These are phyloP conservation scores for Nyssa sinensis DNA, from an alignment of 148 eudicot genomes.

Conservation along the genomic window DNA sequence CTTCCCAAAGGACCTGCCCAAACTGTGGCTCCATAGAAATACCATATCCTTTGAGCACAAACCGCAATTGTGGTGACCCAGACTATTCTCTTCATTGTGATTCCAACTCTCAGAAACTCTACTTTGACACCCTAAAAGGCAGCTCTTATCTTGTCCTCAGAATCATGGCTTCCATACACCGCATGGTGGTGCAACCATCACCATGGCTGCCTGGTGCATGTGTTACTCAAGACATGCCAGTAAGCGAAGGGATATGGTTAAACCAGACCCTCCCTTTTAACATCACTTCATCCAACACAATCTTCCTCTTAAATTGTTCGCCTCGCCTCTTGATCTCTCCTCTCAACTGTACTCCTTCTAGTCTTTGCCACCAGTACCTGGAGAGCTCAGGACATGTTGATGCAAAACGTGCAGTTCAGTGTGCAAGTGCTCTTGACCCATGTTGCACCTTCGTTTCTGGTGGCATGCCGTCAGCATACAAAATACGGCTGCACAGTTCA, in stretches of 20 bases:
- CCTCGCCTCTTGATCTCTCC: slow-evolving; percentile 48
- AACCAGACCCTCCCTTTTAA: slow-evolving; percentile 44
- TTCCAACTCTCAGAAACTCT: slow-evolving; percentile 31
- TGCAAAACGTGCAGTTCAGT: slow-evolving; percentile 22
- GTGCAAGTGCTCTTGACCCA: slow-evolving; percentile 30
- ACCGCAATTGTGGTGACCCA: slow-evolving; percentile 30
- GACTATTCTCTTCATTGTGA: slow-evolving; percentile 36
- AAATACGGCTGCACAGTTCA: slow-evolving; percentile 38
- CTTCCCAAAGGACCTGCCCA: slow-evolving; percentile 38
- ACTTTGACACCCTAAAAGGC: slow-evolving; percentile 37
- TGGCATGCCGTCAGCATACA: slow-evolving; percentile 46
- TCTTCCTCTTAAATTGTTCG: slow-evolving; percentile 42
- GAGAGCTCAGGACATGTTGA: slow-evolving; percentile 36
- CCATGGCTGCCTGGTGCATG: slow-evolving; percentile 34
- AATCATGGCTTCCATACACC: slow-evolving; percentile 19
- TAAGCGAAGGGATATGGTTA: slow-evolving; percentile 37
- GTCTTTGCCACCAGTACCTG: slow-evolving; percentile 41
- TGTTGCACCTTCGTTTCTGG: slow-evolving; percentile 53
- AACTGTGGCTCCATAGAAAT: slow-evolving; percentile 35
- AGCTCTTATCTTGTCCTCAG: slow-evolving; percentile 36
- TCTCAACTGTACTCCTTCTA: slow-evolving; percentile 40
- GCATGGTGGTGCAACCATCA: slow-evolving; percentile 35
- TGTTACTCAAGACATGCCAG: slow-evolving; percentile 33
- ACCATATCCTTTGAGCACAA: slow-evolving; percentile 47
- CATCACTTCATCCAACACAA: slow-evolving; percentile 42